These are phyloP conservation scores for Dalbergia oliveri DNA, from an alignment of 306 rosid species.

Conservation along the genomic window DNA sequence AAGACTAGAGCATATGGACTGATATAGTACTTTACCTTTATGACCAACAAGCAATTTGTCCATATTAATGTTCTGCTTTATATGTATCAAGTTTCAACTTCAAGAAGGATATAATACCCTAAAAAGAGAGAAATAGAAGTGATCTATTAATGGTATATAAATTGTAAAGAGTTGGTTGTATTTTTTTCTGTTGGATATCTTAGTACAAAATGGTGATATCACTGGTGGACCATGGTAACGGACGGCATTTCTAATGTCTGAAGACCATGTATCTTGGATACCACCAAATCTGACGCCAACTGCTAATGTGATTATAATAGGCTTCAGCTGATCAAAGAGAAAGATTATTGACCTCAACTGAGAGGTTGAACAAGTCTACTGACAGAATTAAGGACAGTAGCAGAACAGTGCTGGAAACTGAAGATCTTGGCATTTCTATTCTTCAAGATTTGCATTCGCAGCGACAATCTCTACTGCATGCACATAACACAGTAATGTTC, in stretches of 20 bases:
- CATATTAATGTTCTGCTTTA: neutral
- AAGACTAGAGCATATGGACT: neutral
- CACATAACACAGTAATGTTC: conserved; percentile 64
- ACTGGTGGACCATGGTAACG: no score
- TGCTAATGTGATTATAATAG: conserved; percentile 52
- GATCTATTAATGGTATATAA: no score
- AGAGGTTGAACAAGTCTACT: conserved; percentile 66
- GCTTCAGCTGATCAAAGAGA: conserved; percentile 86
- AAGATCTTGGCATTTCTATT: conserved; percentile 89
- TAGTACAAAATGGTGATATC: no score
- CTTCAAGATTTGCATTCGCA: conserved; percentile 90
- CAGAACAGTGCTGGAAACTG: conserved; percentile 90
- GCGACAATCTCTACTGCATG: conserved; percentile 80
- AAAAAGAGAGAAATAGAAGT: no score
- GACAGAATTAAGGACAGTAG: conserved; percentile 75
- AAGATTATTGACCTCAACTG: conserved; percentile 75
- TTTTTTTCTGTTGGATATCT: no score
- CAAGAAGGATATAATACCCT: no score
- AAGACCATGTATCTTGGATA: conserved; percentile 22
- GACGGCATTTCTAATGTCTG: neutral
- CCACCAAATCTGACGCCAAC: conserved; percentile 27
- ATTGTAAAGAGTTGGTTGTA: no score
- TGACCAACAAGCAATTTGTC: conserved; percentile 10
- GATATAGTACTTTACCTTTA: conserved; percentile 3
- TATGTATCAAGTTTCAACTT: no score